Base-by-base conservation (phyloP, 2,329 filamentous ascomycete genomes). In the Thielaviopsis punctulata region DNA sequence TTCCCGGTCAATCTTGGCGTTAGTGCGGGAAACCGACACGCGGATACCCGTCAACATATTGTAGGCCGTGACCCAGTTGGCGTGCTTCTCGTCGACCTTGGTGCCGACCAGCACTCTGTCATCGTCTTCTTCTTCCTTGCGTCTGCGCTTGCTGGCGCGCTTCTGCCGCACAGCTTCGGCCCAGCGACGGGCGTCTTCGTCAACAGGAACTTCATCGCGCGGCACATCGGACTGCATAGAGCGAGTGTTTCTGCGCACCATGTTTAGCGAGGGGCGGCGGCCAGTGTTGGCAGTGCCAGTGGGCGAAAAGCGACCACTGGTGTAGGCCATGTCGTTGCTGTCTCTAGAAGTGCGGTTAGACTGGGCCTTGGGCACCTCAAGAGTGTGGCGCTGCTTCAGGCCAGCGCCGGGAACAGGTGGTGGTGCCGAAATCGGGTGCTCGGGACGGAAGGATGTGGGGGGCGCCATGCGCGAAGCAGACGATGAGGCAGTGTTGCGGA, bases 1-100 rank as follows among this genome's bases (percentile, higher is more conserved):
- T 54, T 88, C 81, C 52, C 90, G 82, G 66, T 96, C 88, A 65
- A 96, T 78, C 69, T 98, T 98, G 45, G 92, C 92, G 63, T 98
- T 96, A 53, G 89, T 95, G 61, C 92, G 77, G 57, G 89, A 96
- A 23, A 98, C 92, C 44, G 87, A 89, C 61, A 96, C 95, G 52
- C 92, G 88, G 64, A 98, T 98, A 57, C 92, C 92, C 39, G 92
- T 98, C 69, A 98, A 76, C 92, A 98, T 98, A 68, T 98, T 98
- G 72, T 98, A 98, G 55, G 92, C 92, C 1, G 88, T 95, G 45
- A 94, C 88, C 82, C 86, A 98, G 66, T 96, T 96, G 59, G 87
- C 85, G 65, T 98, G 92, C 61, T 86, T 85, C 70, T 96, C 89
- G 64, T 98, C 92, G 50, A 98, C 92, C 69, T 95, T 96, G 54